Conservation (phyloP, 2,329 filamentous ascomycete genomes). For the Sphaerulina musiva region DNA sequence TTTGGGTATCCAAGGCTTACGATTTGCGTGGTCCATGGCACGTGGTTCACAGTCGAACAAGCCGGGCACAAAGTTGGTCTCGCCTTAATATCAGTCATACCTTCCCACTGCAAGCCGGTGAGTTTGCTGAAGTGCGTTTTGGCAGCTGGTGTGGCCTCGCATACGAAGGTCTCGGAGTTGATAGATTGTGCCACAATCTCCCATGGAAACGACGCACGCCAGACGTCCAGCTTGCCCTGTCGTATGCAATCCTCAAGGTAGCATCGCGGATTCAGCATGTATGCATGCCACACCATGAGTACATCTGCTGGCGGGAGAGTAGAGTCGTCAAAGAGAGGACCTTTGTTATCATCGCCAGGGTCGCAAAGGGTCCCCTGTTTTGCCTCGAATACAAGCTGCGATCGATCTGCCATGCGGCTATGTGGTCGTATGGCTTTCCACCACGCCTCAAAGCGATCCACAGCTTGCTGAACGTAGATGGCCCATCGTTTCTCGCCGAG, state of each 20-base stretch:
- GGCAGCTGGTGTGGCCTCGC: slow-evolving; percentile 40
- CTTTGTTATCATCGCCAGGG: slow-evolving; percentile 3
- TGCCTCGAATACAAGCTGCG: slow-evolving; percentile 11
- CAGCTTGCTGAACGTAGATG: slow-evolving; percentile 61
- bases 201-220: slow-evolving; percentile 64
- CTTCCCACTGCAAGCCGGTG: slow-evolving; percentile 55
- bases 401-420: slow-evolving; percentile 8
- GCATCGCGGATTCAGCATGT: slow-evolving; percentile 68
- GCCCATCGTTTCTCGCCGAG: slow-evolving; percentile 69
- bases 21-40: slow-evolving; percentile 55
- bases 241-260: slow-evolving; percentile 69
- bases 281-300: slow-evolving; percentile 72
- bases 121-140: slow-evolving; percentile 43
- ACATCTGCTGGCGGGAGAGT: slow-evolving; percentile 50
- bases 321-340: background rate
- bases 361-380: slow-evolving; percentile 17
- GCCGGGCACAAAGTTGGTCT: slow-evolving; percentile 52
- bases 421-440: slow-evolving; percentile 42
- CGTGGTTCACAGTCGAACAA: slow-evolving; percentile 37
- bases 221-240: slow-evolving; percentile 49
- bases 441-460: slow-evolving; percentile 62
- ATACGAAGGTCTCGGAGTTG: slow-evolving; percentile 52
- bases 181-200: slow-evolving; percentile 52
- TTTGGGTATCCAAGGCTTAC: slow-evolving; percentile 22
- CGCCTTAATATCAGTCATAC: slow-evolving; percentile 44